Evolutionary conservation across 2,329 filamentous ascomycete species (phyloP), one percentile per base, ranked within the genome.

Genomic region (Leptoxyphium fumago): DNA sequence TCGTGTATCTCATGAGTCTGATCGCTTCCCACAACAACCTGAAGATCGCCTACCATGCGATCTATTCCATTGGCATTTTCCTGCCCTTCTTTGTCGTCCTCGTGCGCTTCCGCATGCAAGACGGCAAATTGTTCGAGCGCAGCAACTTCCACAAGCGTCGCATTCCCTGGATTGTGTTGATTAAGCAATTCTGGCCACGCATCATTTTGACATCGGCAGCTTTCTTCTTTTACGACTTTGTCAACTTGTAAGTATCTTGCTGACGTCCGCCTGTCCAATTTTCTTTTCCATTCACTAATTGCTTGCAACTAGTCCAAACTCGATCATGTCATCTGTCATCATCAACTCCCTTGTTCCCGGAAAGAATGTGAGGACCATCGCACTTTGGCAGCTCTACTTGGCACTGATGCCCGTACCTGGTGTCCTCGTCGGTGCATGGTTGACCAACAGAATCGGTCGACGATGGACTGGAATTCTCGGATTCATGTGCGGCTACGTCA

Each of bases 381-480:
- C 61, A 1, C 62, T 70, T 49, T 73, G 68, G 65, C 68, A 70
- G 49, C 61, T 73, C 9, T 60, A 73, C 13, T 60, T 70, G 10
- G 64, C 64, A 2, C 45, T 60, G 28, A 52, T 73, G 46, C 62
- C 67, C 0, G 60, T 74, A 0, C 70, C 70, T 0, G 71, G 71
- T 14, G 69, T 71, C 1, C 61, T 73, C 43, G 55, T 73, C 10
- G 72, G 71, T 2, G 70, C 69, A 0, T 62, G 57, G 30, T 62
- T 74, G 4, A 69, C 67, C 43, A 66, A 73, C 48, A 57, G 58
- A 2, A 53, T 74, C 10, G 71, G 71, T 6, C 64, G 72, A 5
- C 68, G 69, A 41, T 66, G 66, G 36, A 68, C 69, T 17, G 72
- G 71, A 60, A 72, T 71, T 60, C 50, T 71, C 10, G 70, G 71